Conservation (phyloP, 176 grass and related monocot species). For the Lolium rigidum region DNA sequence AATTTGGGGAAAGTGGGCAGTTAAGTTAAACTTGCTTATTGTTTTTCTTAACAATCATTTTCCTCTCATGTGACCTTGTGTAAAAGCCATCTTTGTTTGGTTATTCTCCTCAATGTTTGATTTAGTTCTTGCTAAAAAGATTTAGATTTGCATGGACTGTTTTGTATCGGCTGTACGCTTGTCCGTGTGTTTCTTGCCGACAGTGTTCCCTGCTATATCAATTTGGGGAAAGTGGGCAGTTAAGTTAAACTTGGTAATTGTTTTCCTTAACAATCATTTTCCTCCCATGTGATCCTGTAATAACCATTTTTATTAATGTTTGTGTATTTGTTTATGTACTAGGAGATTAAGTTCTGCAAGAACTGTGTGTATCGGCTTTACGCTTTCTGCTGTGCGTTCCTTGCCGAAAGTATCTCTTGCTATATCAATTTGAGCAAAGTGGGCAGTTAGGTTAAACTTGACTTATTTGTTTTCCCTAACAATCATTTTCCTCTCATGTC, state of each 20-base stretch:
- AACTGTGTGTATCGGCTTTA: neutral
- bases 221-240: constrained; percentile 51
- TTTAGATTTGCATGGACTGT: neutral
- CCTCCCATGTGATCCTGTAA: constrained; percentile 7
- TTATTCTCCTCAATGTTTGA: neutral
- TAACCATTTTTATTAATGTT: neutral
- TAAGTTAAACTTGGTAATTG: constrained; percentile 38
- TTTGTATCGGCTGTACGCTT: neutral
- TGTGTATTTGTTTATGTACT: neutral
- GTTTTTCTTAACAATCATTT: constrained; percentile 32
- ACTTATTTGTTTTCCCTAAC: constrained; percentile 42
- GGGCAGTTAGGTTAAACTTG: constrained; percentile 57
- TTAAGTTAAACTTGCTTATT: constrained; percentile 41
- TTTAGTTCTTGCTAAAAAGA: neutral
- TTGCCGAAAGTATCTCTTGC: constrained; percentile 48
- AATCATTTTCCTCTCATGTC: constrained; percentile 56
- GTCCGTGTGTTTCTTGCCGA: neutral
- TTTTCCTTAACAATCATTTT: constrained; percentile 65
- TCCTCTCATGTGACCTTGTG: neutral
- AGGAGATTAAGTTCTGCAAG: neutral
- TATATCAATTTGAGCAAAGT: constrained; percentile 41
- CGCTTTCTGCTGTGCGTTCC: neutral
- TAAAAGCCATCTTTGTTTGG: neutral
- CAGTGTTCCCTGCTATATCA: constrained; percentile 52
- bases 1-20: constrained; percentile 52